Conservation (phyloP, 139 green algal genomes). For the Volvox africanus region DNA sequence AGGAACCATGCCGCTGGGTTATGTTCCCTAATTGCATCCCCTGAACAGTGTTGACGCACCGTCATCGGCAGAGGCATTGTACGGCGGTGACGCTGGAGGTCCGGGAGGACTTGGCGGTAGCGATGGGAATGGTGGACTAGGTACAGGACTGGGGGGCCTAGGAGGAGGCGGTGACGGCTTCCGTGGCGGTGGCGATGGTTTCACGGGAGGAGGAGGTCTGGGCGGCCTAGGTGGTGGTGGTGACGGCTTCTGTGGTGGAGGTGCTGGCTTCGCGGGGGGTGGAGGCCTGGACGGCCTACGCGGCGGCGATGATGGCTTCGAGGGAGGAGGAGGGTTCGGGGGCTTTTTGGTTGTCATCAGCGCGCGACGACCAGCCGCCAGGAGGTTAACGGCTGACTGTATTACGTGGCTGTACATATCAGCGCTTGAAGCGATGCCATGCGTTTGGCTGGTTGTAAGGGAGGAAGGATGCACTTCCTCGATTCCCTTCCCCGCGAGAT, state of each 20-base stretch:
- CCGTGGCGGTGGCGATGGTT: not conserved
- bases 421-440: not conserved
- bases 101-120: not conserved
- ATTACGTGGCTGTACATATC: not conserved
- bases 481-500: not conserved
- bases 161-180: not conserved
- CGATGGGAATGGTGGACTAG: not conserved
- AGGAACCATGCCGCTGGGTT: not conserved
- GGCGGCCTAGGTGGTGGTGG: not conserved
- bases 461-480: not conserved
- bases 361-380: not conserved
- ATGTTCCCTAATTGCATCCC: no score
- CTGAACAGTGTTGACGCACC: not conserved
- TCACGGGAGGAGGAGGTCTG: not conserved
- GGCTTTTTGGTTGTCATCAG: not conserved
- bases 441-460: no score
- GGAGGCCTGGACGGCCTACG: not conserved
- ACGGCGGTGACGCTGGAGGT: not conserved
- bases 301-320: no score
- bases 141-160: not conserved
- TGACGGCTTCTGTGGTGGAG: no score
- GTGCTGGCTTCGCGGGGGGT: no score
- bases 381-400: not conserved
- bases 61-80: not conserved
- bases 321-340: no score